Evolutionary conservation across 768 basidiomycete genomes (phyloP).

Genomic region (Cystofilobasidium macerans): DNA sequence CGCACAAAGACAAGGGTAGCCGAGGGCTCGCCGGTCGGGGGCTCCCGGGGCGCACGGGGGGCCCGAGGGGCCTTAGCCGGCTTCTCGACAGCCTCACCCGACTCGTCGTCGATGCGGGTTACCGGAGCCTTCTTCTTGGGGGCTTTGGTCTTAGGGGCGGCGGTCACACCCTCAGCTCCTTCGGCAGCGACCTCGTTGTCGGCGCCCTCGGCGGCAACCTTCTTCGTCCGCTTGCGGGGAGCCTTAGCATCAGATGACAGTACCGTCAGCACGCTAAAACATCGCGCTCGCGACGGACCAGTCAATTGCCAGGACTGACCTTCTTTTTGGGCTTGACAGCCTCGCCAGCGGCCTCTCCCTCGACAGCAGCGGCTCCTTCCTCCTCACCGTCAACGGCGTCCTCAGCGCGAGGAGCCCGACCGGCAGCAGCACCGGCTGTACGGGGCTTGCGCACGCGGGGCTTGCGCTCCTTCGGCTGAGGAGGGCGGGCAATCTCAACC

Average conservation of each 20-base stretch:
- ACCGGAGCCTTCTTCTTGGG: constrained; percentile 5
- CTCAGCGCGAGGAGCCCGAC: constrained; percentile 24
- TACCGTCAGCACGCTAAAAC: not conserved
- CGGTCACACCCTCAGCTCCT: constrained; percentile 48
- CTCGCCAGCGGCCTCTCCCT: constrained; percentile 27
- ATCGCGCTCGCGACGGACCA: too few species aligned
- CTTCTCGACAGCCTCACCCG: constrained; percentile 15
- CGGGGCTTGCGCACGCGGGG: constrained; percentile 18
- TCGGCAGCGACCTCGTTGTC: constrained; percentile 47
- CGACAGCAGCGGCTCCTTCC: constrained; percentile 34
- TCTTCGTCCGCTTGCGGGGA: constrained; percentile 18
- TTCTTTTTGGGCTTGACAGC: constrained; percentile 35
- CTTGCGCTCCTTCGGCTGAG: constrained; percentile 28
- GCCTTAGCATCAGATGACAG: not conserved
- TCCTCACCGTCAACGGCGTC: constrained; percentile 28
- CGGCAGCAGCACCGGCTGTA: not conserved
- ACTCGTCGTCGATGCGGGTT: constrained; percentile 25
- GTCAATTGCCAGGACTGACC: not conserved
- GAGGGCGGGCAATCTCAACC: constrained; percentile 83
- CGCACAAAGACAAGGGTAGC: constrained; percentile 46
- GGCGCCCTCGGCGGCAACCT: constrained; percentile 20
- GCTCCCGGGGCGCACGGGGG: constrained; percentile 20
- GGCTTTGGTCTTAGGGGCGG: constrained; percentile 23
- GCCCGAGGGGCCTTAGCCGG: constrained; percentile 21
- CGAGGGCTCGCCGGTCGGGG: constrained; percentile 59